A percentile compares a stretch with the other conserved stretches of the same genome.
Conservation (phyloP, 2,329 filamentous ascomycete species). For the Botrytis cinerea region DNA sequence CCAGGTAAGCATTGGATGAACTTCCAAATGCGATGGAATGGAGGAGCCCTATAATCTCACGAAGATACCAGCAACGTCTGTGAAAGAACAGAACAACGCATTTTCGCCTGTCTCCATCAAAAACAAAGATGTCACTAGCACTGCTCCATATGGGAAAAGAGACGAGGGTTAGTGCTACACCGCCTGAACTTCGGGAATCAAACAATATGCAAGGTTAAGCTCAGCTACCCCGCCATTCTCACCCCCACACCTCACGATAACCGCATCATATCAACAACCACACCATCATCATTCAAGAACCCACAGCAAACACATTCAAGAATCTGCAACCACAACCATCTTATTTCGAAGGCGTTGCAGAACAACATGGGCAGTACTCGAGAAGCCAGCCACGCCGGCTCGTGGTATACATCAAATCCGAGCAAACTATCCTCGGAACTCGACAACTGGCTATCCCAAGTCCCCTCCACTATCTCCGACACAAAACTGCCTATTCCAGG, state of each 20-base stretch:
- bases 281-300: background rate
- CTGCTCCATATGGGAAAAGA: background rate
- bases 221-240: slow-evolving; percentile 3
- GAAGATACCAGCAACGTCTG: background rate
- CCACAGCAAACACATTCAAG: background rate
- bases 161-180: background rate
- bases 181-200: background rate
- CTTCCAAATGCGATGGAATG: background rate
- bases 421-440: slow-evolving; percentile 67
- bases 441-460: slow-evolving; percentile 70
- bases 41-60: background rate
- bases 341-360: background rate
- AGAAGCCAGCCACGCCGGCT: slow-evolving; percentile 75
- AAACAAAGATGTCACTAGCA: background rate
- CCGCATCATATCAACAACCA: background rate
- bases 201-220: background rate
- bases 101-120: background rate
- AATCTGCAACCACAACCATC: background rate
- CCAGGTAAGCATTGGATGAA: background rate
- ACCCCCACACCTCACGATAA: slow-evolving; percentile 4
- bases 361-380: slow-evolving; percentile 45
- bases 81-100: background rate
- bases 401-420: slow-evolving; percentile 76
- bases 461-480: slow-evolving; percentile 66
- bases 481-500: slow-evolving; percentile 65